Evolutionary conservation across 2,329 filamentous ascomycete species (phyloP).

Genomic region (Hypocreales sp.): DNA sequence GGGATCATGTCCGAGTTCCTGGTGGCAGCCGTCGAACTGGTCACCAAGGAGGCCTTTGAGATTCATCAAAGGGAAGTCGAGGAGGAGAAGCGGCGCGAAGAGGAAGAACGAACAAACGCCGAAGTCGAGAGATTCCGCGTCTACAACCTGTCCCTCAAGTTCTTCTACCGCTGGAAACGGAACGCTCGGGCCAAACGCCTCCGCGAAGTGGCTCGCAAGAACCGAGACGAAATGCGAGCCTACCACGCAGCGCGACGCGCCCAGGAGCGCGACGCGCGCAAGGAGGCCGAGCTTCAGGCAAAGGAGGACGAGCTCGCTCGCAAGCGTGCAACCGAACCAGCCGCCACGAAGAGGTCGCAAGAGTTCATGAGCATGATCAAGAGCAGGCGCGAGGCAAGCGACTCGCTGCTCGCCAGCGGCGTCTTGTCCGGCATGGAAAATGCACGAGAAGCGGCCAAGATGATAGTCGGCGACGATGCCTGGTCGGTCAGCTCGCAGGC

Average conservation of each 20-base stretch:
- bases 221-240: slow-evolving; percentile 31
- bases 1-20: slow-evolving; percentile 37
- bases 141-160: slow-evolving; percentile 36
- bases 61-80: slow-evolving; percentile 23
- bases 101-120: slow-evolving; percentile 29
- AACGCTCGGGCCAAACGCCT: slow-evolving; percentile 31
- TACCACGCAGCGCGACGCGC: slow-evolving; percentile 25
- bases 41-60: slow-evolving; percentile 26
- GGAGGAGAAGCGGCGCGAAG: slow-evolving; percentile 26
- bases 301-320: slow-evolving; percentile 7
- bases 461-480: slow-evolving; percentile 17
- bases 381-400: slow-evolving; percentile 16
- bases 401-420: slow-evolving; percentile 24
- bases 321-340: slow-evolving; percentile 11
- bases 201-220: slow-evolving; percentile 32
- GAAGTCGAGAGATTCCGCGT: slow-evolving; percentile 31
- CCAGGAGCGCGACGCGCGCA: slow-evolving; percentile 16
- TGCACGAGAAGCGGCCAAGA: slow-evolving; percentile 18
- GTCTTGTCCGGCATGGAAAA: slow-evolving; percentile 24
- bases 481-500: slow-evolving; percentile 8
- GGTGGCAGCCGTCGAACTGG: slow-evolving; percentile 25
- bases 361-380: slow-evolving; percentile 18
- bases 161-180: slow-evolving; percentile 40
- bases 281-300: slow-evolving; percentile 12
- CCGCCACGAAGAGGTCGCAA: slow-evolving; percentile 14